Conservation (phyloP, 2,329 filamentous ascomycete species). For the Clarireedia paspali region DNA sequence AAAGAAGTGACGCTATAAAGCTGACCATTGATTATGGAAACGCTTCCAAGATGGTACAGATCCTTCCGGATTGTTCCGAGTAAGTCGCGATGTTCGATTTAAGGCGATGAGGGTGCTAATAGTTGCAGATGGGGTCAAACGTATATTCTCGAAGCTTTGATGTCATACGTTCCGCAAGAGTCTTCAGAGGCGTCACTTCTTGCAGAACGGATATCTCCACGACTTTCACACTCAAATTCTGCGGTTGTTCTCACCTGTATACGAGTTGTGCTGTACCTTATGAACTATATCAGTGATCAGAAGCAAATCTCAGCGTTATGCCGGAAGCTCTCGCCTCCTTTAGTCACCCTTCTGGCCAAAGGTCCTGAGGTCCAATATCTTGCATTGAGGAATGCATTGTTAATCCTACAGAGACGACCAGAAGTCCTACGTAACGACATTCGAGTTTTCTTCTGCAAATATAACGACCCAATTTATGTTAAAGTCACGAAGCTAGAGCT, state of each 20-base stretch:
- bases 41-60: conserved; percentile 96
- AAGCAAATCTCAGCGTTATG: conserved; percentile 82
- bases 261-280: conserved; percentile 89
- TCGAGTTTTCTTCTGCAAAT: conserved; percentile 99
- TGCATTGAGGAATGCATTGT: conserved; percentile 82
- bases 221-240: conserved; percentile 93
- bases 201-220: conserved; percentile 90
- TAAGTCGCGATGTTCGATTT: conserved; percentile 40
- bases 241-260: conserved; percentile 95
- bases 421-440: conserved; percentile 96
- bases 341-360: conserved; percentile 92
- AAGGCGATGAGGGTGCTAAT: neutral
- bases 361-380: conserved; percentile 98
- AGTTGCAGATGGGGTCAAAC: conserved; percentile 84
- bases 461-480: conserved; percentile 98
- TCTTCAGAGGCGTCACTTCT: conserved; percentile 79
- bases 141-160: conserved; percentile 94
- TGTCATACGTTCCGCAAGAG: conserved; percentile 95
- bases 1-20: conserved; percentile 93
- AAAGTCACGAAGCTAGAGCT: conserved; percentile 98
- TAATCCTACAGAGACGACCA: conserved; percentile 87
- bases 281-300: conserved; percentile 96
- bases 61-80: conserved; percentile 95
- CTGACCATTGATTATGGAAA: conserved; percentile 96
- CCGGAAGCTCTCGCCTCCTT: conserved; percentile 85